Evolutionary conservation across 768 basidiomycete genomes (phyloP).

Genomic region (Rhodotorula babjevae): DNA sequence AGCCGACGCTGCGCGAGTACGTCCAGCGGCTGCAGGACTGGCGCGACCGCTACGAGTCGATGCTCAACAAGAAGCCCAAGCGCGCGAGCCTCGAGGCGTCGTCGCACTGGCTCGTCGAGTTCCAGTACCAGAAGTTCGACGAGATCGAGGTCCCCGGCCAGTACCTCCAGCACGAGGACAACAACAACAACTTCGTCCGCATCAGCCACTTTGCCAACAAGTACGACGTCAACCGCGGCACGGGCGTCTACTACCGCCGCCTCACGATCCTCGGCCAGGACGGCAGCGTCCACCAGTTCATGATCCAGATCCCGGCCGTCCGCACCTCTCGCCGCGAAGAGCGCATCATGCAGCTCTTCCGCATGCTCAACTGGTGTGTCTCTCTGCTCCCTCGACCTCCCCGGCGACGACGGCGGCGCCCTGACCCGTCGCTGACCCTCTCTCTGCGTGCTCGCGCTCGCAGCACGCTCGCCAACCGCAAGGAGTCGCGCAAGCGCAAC

Average conservation of each 20-base stretch:
- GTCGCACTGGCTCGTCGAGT: conserved; percentile 92
- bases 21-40: conserved; percentile 83
- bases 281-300: conserved; percentile 80
- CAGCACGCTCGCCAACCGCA: conserved; percentile 77
- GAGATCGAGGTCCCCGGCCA: conserved; percentile 99
- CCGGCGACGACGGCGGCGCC: neutral
- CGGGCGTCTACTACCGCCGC: conserved; percentile 80
- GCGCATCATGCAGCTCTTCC: conserved; percentile 79
- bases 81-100: conserved; percentile 76
- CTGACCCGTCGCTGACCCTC: neutral
- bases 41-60: conserved; percentile 82
- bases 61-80: conserved; percentile 66
- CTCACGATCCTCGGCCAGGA: conserved; percentile 87
- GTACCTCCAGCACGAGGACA: conserved; percentile 97
- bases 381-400: conserved; percentile 12
- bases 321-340: conserved; percentile 88
- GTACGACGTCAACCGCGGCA: conserved; percentile 81
- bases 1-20: conserved; percentile 77
- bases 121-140: conserved; percentile 94
- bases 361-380: conserved; percentile 84
- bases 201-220: conserved; percentile 86
- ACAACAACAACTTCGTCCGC: conserved; percentile 79
- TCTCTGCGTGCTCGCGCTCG: too few species aligned
- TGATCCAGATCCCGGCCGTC: conserved; percentile 79
- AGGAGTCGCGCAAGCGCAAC: conserved; percentile 87